Conservation (phyloP, 768 basidiomycete species). For the Serendipita vermifera region DNA sequence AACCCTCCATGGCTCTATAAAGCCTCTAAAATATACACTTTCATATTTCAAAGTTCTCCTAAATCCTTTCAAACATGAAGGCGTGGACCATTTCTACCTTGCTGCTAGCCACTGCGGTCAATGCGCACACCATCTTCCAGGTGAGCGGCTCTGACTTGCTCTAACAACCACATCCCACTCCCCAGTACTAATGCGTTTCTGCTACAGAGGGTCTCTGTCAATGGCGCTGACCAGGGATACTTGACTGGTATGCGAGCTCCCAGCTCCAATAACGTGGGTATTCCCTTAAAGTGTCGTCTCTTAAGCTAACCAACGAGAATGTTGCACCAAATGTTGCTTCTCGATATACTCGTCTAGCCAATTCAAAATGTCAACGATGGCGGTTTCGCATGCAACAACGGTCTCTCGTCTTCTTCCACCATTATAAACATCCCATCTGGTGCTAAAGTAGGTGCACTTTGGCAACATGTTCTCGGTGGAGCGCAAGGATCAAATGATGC, state of each 20-base stretch:
- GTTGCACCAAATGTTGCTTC: no score
- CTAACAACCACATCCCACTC: neutral
- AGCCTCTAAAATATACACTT: no score
- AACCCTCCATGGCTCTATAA: no score
- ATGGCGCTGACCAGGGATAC: constrained; percentile 4
- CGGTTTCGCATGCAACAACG: neutral
- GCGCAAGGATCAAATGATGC: neutral
- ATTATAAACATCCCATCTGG: neutral
- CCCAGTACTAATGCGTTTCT: neutral
- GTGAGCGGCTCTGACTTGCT: neutral
- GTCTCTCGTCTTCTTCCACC: neutral
- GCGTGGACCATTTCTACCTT: no score
- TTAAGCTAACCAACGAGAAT: constrained; percentile 20
- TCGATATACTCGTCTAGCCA: no score
- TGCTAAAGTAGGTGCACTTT: neutral
- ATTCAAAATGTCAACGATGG: neutral
- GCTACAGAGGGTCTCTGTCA: neutral
- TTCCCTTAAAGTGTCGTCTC: neutral
- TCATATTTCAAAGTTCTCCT: no score
- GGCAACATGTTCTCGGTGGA: neutral
- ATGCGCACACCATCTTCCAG: constrained; percentile 6
- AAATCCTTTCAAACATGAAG: no score
- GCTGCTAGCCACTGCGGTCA: constrained; percentile 23
- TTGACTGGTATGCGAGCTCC: constrained; percentile 4
- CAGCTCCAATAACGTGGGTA: constrained; percentile 10